A percentile compares a stretch with the other conserved stretches of the same genome.
These are phyloP conservation scores for Botrytis deweyae DNA, from an alignment of 2,329 filamentous ascomycete species.

Conservation along the genomic window DNA sequence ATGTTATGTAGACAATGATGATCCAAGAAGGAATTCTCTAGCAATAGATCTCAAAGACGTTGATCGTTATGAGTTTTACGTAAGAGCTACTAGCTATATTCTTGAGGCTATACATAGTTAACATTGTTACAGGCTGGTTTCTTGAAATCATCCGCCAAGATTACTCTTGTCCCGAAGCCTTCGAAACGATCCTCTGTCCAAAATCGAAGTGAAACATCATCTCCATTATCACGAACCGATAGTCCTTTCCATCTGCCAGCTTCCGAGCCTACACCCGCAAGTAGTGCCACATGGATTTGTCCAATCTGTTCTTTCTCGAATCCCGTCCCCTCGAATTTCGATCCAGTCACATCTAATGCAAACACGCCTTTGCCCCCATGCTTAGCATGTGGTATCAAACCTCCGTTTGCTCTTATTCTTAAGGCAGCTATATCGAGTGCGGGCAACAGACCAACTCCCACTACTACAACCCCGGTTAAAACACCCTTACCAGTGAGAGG, in stretches of 20 bases:
- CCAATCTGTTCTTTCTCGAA: constrained; percentile 96
- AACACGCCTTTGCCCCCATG: constrained; percentile 83
- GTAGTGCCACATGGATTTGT: constrained; percentile 86
- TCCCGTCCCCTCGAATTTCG: constrained; percentile 88
- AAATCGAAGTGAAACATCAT: constrained; percentile 49
- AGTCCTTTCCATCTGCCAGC: constrained; percentile 46
- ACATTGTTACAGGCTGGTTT: constrained; percentile 68
- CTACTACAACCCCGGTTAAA: constrained; percentile 32
- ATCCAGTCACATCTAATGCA: constrained; percentile 74
- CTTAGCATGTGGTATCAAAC: constrained; percentile 90
- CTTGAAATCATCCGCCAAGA: constrained; percentile 89
- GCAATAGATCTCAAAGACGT: constrained; percentile 88
- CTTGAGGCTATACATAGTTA: constrained; percentile 23
- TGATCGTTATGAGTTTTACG: constrained; percentile 87
- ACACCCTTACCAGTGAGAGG: constrained; percentile 37
- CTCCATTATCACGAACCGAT: constrained; percentile 48
- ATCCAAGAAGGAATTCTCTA: constrained; percentile 81
- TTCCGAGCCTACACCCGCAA: constrained; percentile 49
- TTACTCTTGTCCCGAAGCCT: constrained; percentile 83
- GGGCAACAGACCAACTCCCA: constrained; percentile 50
- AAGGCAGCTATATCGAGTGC: constrained; percentile 83
- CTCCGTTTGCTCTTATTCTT: constrained; percentile 74
- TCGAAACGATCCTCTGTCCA: constrained; percentile 63
- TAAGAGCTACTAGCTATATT: constrained; percentile 42
- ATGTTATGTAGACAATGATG: constrained; percentile 88